Conservation (phyloP, 2,329 filamentous ascomycete genomes). For the Daldinia eschscholtzii region DNA sequence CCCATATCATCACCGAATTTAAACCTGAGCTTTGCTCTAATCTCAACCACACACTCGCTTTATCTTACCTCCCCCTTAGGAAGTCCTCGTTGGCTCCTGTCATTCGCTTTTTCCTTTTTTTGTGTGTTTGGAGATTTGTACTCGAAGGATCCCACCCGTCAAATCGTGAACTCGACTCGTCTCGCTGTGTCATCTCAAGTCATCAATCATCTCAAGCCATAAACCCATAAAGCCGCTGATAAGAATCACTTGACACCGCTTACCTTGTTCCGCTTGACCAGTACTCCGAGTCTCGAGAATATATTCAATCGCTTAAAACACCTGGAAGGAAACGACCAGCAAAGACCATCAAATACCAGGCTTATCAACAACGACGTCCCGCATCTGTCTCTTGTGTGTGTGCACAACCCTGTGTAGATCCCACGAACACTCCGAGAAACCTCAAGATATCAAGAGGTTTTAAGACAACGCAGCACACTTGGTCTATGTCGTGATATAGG, state of each 20-base stretch:
- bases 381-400: slow-evolving; percentile 10
- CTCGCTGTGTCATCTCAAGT: slow-evolving; percentile 42
- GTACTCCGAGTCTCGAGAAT: slow-evolving; percentile 48
- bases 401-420: slow-evolving; percentile 24
- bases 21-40: slow-evolving; percentile 56
- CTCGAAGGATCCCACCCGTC: slow-evolving; percentile 53
- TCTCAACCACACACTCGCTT: slow-evolving; percentile 65
- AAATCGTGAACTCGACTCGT: slow-evolving; percentile 44
- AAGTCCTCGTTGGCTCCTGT: slow-evolving; percentile 82
- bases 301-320: slow-evolving; percentile 55
- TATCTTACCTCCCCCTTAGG: slow-evolving; percentile 63
- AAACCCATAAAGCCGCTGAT: slow-evolving; percentile 35
- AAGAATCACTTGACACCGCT: slow-evolving; percentile 44
- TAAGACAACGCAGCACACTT: slow-evolving; percentile 23
- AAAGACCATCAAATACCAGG: slow-evolving; percentile 38
- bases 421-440: slow-evolving; percentile 24
- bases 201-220: slow-evolving; percentile 10
- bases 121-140: slow-evolving; percentile 59
- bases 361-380: slow-evolving; percentile 22
- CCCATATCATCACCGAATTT: slow-evolving; percentile 52
- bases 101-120: slow-evolving; percentile 74
- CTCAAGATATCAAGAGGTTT: slow-evolving; percentile 15
- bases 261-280: slow-evolving; percentile 46
- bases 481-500: slow-evolving; percentile 41
- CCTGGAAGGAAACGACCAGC: slow-evolving; percentile 50